Conservation (phyloP, 176 grass and related monocot genomes). For the Raddia guianensis region DNA sequence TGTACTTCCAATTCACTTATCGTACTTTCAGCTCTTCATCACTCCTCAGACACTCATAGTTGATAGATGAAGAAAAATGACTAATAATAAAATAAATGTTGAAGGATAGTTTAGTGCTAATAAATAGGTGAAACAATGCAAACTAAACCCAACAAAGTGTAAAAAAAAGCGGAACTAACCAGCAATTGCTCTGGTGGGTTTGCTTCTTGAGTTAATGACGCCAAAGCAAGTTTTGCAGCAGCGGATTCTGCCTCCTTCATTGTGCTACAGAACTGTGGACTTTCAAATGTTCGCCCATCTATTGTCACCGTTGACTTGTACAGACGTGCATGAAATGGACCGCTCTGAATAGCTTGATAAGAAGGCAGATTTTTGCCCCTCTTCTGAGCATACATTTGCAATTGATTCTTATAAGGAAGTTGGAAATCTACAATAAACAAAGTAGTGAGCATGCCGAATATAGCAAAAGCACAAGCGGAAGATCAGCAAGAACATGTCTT, state of each 20-base stretch:
- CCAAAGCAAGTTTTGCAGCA: slow-evolving; percentile 74
- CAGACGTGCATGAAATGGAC: slow-evolving; percentile 33
- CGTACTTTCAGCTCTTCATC: not conserved
- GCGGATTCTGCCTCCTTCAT: slow-evolving; percentile 70
- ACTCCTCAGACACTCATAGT: not conserved
- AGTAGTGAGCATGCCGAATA: not conserved
- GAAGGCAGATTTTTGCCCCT: slow-evolving; percentile 50
- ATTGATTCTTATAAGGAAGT: slow-evolving; percentile 57
- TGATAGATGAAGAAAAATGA: slow-evolving; percentile 1
- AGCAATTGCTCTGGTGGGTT: slow-evolving; percentile 35
- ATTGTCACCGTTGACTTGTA: slow-evolving; percentile 70
- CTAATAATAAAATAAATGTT: slow-evolving; percentile 18
- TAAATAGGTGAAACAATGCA: slow-evolving; percentile 11
- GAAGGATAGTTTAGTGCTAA: slow-evolving; percentile 3
- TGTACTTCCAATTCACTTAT: slow-evolving; percentile 20
- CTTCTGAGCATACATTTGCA: slow-evolving; percentile 80
- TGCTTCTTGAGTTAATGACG: slow-evolving; percentile 62
- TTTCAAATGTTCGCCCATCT: slow-evolving; percentile 68
- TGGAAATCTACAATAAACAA: slow-evolving; percentile 43
- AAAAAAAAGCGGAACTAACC: slow-evolving; percentile 48
- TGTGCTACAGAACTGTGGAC: slow-evolving; percentile 51
- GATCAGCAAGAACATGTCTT: not conserved
- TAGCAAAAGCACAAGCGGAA: not conserved
- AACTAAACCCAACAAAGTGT: slow-evolving; percentile 19
- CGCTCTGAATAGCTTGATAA: slow-evolving; percentile 45